Evolutionary conservation across 2,329 filamentous ascomycete genomes (phyloP).

Genomic region (Penicillium sp.): DNA sequence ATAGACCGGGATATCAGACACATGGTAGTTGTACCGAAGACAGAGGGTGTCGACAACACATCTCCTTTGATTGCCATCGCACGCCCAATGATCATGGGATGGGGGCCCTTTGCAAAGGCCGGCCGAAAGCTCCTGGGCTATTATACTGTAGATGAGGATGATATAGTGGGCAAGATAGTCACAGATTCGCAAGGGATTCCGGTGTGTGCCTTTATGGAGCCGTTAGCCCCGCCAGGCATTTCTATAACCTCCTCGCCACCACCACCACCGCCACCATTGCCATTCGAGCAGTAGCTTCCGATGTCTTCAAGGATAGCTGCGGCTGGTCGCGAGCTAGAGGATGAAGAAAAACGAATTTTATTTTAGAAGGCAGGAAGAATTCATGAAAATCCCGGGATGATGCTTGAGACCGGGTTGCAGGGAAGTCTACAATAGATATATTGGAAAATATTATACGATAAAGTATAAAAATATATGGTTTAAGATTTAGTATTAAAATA

Average conservation of each 20-base stretch:
- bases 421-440: too few relatives aligned
- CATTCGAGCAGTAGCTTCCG: too few relatives aligned
- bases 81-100: constrained; percentile 8
- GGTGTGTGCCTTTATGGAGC: constrained; percentile 2
- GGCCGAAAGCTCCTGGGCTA: constrained; percentile 1
- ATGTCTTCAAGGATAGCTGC: too few relatives aligned
- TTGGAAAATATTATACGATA: too few relatives aligned
- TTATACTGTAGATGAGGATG: neutral
- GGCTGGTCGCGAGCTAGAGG: too few relatives aligned
- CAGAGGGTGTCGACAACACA: constrained; percentile 4
- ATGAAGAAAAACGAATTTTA: too few relatives aligned
- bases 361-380: too few relatives aligned
- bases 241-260: neutral
- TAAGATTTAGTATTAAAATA: too few relatives aligned
- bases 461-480: too few relatives aligned
- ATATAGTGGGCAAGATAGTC: constrained; percentile 1
- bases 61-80: too few relatives aligned
- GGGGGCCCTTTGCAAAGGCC: neutral
- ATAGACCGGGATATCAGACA: constrained; percentile 4
- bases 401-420: too few relatives aligned
- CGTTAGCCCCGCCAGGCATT: neutral
- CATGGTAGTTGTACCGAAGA: constrained; percentile 3
- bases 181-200: neutral
- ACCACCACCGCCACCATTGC: neutral
- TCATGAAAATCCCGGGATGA: too few relatives aligned